phyloP scores from a whole-genome alignment of 2,329 filamentous ascomycete genomes.

The Blastomyces parvus region DNA sequence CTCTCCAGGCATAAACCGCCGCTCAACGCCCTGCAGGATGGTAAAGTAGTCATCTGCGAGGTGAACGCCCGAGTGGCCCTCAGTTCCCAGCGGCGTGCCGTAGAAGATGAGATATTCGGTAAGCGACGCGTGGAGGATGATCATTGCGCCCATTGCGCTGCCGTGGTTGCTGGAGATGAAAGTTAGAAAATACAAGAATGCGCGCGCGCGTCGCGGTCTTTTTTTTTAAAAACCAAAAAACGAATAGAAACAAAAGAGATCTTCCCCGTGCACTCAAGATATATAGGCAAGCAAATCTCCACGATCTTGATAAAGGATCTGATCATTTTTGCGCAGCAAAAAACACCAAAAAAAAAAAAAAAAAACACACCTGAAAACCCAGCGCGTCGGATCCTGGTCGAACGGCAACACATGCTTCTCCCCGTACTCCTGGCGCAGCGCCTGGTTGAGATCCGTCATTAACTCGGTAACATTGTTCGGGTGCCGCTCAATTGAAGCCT shows the following conservation, averaged over 20 bases:
- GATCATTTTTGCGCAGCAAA: neutral
- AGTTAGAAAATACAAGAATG: neutral
- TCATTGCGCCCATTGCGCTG: slow-evolving; percentile 55
- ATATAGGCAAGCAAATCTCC: neutral
- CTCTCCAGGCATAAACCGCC: slow-evolving; percentile 60
- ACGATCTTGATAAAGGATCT: neutral
- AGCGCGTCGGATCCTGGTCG: slow-evolving; percentile 52
- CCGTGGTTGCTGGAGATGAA: slow-evolving; percentile 8
- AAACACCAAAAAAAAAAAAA: too few relatives aligned
- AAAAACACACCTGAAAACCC: slow-evolving; percentile 54
- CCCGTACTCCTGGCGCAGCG: slow-evolving; percentile 12
- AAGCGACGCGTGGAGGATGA: slow-evolving; percentile 70
- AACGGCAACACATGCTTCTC: slow-evolving; percentile 11
- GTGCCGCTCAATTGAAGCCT: slow-evolving; percentile 22
- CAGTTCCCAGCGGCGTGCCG: slow-evolving; percentile 67
- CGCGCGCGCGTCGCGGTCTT: neutral
- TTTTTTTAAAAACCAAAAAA: too few relatives aligned
- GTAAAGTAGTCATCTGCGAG: slow-evolving; percentile 92
- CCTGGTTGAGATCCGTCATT: slow-evolving; percentile 12
- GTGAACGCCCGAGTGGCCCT: slow-evolving; percentile 80
- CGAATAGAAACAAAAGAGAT: too few relatives aligned
- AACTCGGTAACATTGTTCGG: slow-evolving; percentile 26
- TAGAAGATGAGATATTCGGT: slow-evolving; percentile 90
- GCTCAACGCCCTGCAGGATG: slow-evolving; percentile 70
- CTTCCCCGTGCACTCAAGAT: neutral